Base-by-base conservation (phyloP, 768 basidiomycete genomes). In the Tylopilus plumbeoviolaceoides region DNA sequence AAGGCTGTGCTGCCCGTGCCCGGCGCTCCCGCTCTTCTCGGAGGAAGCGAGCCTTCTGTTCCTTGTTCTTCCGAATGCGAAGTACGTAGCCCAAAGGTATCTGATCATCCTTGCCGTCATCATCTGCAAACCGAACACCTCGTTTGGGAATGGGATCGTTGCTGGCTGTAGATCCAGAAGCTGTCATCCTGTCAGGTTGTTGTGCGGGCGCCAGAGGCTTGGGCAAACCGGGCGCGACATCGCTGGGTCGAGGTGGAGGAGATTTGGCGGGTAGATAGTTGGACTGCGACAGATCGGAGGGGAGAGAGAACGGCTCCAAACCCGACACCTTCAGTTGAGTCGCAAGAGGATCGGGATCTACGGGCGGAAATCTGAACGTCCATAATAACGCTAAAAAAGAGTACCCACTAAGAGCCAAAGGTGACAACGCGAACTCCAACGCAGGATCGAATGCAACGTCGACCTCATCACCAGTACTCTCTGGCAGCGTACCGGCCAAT, bases 31-130 rank as follows among this genome's bases (percentile, higher is more conserved):
- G 78, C 59, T 87, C 80, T 65, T 77, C 76, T 42, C 74, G 78
- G 60, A 89, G 72, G 59, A 88, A 86, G 41, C 69, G 78, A 41
- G 82, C 83, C 72, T 86, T 86, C 69, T 87, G 82, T 67, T 85
- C 85, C 41, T 83, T 82, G 60, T 81, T 81, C 74, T 84, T 84
- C 72, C 83, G 84, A 66, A 79, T 78, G 48, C 84, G 83, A 62
- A 87, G 71, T n/a, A 83, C 78, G 62, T 89, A 80, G 17, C 79
- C 81, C 38, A 89, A 71, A 3, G 89, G 89, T 57, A 87, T 74
- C 47, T 74, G 73, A 64, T 89, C 87, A 39, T 87, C 85, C 54
- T 80, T 82, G 54, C 64, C 67, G 61, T 80, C 79, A 59, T 81
- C 79, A 58, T 84, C 83, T 28, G 76, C 81, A 55, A 87, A 86